Base-by-base conservation (phyloP, 345 rosid genomes). In the Melastoma malabathricum region DNA sequence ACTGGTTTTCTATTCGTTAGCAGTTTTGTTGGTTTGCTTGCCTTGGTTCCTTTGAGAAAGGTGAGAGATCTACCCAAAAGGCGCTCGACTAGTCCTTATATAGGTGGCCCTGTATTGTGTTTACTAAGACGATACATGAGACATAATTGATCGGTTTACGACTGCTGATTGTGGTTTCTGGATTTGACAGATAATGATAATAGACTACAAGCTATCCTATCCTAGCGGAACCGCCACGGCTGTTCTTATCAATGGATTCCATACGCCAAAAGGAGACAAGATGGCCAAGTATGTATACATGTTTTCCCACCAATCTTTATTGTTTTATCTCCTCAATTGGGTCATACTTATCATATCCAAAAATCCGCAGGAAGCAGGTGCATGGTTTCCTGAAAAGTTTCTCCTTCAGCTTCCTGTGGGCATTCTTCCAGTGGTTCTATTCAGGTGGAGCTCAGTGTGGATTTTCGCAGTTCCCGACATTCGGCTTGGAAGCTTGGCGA, bases 171-270 rank as follows among this genome's bases (percentile, higher is more conserved):
- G 19, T 48, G 49, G 29, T 25, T 46, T 27, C 51, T 45, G 27
- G 54, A 20, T 39, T 19, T 10, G 18, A 13, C 70, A 75, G 80
- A 58, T 75, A 44, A 68, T 75, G 80, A 68, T 75, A 54, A 69
- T 75, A 46, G 76, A 75, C 52, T 72, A 71, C 51, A 68, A 68
- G 44, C 48, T 75, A 50, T 49, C 68, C n/a, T 75, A 75, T 63
- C 80, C 80, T 2, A 75, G 76, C 16, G 80, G 80, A 58, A 68
- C 76, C 55, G 80, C 80, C 10, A 68, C 80, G 1, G 80, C 80
- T 3, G 76, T 71, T 58, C 80, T 75, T 41, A 75, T 75, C 58
- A 75, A 75, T 27, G 76, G 76, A 9, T 75, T 75, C 65, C 80
- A 75, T 20, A 68, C 74, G 22, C 63, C 74, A 14, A 61, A 61